These are phyloP conservation scores for Kalmanozyma brasiliensis DNA, from an alignment of 1,284 basidiomycete species.

Conservation along the genomic window DNA sequence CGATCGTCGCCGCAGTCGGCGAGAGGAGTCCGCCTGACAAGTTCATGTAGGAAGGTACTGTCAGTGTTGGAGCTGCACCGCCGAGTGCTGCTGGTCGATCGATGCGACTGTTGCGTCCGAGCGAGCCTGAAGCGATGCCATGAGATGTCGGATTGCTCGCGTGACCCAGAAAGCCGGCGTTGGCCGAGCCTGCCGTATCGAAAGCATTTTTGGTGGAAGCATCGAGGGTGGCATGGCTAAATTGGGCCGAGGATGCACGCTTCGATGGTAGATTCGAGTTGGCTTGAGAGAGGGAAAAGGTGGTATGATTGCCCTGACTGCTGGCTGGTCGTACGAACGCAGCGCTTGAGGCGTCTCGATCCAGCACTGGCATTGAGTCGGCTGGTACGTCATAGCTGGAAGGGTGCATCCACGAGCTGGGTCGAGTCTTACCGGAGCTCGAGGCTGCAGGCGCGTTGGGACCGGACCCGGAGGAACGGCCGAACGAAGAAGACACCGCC, in stretches of 20 bases:
- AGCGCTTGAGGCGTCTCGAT: conserved; percentile 7
- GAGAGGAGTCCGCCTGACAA: conserved; percentile 47
- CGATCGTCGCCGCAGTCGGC: conserved; percentile 47
- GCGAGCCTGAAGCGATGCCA: conserved; percentile 6
- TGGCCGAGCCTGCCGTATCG: conserved; percentile 1
- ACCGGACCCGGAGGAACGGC: conserved; percentile 8
- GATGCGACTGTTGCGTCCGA: conserved; percentile 7
- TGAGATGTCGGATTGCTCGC: conserved; percentile 16
- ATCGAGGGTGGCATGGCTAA: conserved; percentile 15
- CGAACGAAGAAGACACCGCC: conserved; percentile 6
- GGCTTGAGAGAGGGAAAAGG: background rate
- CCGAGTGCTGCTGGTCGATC: conserved; percentile 15
- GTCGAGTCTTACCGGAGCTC: conserved; percentile 17
- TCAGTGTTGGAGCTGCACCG: conserved; percentile 30
- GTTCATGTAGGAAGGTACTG: conserved; percentile 38
- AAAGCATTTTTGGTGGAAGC: conserved; percentile 2
- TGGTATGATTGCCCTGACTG: conserved; percentile 31
- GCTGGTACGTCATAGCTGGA: conserved; percentile 17
- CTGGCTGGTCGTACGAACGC: conserved; percentile 24
- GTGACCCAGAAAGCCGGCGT: conserved; percentile 4
- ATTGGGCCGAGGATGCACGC: conserved; percentile 21
- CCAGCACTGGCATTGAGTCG: conserved; percentile 6
- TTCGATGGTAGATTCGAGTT: conserved; percentile 5
- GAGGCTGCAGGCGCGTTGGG: conserved; percentile 3
- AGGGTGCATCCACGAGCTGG: conserved; percentile 47